Evolutionary conservation across 2,329 filamentous ascomycete genomes (phyloP), one percentile per base, ranked within the genome.

Genomic region (Fusarium sp.): DNA sequence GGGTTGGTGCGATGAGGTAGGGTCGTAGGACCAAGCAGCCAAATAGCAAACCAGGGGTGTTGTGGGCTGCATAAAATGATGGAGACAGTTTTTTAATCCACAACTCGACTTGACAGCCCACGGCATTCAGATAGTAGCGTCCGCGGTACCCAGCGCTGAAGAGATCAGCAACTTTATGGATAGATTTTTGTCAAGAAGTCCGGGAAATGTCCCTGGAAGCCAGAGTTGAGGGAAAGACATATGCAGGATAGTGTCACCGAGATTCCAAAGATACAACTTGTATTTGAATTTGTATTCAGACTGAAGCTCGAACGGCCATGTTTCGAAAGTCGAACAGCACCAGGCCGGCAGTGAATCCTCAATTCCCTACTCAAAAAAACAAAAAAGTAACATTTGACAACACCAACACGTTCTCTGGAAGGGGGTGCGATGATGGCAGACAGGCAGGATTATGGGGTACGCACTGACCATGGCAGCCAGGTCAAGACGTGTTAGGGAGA

Each of bases 1-100:
- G 82, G 81, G 83, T 82, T 83, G 79, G 74, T 75, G 73, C 76
- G 79, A 81, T 79, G 79, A 80, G 78, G 78, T 78, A 80, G 79
- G 79, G 77, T 77, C 71, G 74, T 74, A 78, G 78, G 76, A 76
- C 76, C 45, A 77, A 82, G 70, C 78, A 76, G 69, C 64, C 61
- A 51, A 64, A 46, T 54, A 63, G 41, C 45, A 66, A 74, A 74
- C 67, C 71, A 74, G 77, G 78, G 77, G 77, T 43, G 72, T 66
- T 78, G 40, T 80, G 78, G 77, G 74, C 72, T 79, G 74, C 73
- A 75, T 75, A 73, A 74, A 77, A 78, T 74, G 78, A 75, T 73
- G 74, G 75, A 67, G 63, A 66, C 63, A 64, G 55, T 62, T 66
- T 70, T 62, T 71, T 15, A 69, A 71, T 71, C 69, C 69, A 72